Conservation (phyloP, 116 monocot genomes). For the Trichopus zeylanicus region DNA sequence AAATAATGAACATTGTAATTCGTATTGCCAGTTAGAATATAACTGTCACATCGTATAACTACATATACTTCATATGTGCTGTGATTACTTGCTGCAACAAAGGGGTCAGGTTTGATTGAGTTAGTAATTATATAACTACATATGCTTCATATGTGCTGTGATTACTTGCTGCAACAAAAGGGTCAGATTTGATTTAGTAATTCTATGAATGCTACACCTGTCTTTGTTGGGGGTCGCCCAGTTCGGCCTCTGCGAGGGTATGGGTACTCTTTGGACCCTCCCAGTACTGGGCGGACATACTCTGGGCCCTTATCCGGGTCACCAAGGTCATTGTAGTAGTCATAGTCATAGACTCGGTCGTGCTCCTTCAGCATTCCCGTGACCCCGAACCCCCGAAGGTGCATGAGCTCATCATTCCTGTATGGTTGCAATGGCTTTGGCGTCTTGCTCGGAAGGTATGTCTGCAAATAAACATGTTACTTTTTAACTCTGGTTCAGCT, state of each 20-base stretch:
- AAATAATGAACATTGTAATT: not conserved
- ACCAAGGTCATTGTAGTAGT: conserved; percentile 42
- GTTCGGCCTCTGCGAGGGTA: too few relatives aligned
- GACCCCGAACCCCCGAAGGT: conserved; percentile 30
- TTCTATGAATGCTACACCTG: conserved; percentile 8
- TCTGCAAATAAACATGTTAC: too few relatives aligned
- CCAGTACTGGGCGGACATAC: conserved; percentile 26
- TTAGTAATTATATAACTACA: not conserved
- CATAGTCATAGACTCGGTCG: conserved; percentile 35
- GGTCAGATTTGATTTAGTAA: not conserved
- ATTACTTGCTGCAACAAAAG: too few relatives aligned
- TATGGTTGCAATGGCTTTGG: conserved; percentile 20
- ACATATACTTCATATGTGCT: too few relatives aligned
- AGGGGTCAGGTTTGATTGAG: not conserved
- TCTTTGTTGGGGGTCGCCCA: conserved; percentile 19
- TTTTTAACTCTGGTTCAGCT: too few relatives aligned
- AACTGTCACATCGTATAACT: too few relatives aligned
- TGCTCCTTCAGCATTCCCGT: conserved; percentile 11
- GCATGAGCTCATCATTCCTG: conserved; percentile 27
- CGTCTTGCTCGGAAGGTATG: conserved; percentile 22
- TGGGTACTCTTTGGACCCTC: conserved; percentile 24
- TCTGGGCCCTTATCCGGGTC: conserved; percentile 13
- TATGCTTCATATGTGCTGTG: too few relatives aligned
- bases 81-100: too few relatives aligned
- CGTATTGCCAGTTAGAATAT: too few relatives aligned